These are phyloP conservation scores for Phytophthora hybrid DNA, from an alignment of 352 stramenopile genomes.

Conservation along the genomic window DNA sequence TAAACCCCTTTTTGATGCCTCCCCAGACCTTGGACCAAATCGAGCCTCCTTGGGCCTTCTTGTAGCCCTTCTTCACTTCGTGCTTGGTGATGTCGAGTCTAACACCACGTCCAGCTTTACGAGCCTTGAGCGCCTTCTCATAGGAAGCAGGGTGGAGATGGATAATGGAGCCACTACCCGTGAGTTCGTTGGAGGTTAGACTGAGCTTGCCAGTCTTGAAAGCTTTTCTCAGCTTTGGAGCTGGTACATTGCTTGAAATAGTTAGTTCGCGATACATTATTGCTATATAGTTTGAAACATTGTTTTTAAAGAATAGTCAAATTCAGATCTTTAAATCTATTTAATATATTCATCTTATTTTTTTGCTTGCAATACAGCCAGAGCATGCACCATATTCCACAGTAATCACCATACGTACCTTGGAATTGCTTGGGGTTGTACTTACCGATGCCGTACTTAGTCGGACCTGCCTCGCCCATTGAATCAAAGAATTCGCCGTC, in stretches of 20 bases:
- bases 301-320: too few species aligned
- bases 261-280: too few species aligned
- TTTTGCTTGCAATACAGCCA: too few species aligned
- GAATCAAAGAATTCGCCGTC: neutral
- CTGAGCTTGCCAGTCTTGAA: neutral
- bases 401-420: neutral
- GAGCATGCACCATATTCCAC: too few species aligned
- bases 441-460: neutral
- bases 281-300: too few species aligned
- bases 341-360: too few species aligned
- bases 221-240: neutral
- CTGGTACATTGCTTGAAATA: too few species aligned
- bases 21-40: slow-evolving; percentile 14
- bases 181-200: neutral
- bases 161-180: neutral
- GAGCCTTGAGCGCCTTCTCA: neutral
- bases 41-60: neutral
- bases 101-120: neutral
- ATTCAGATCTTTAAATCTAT: too few species aligned
- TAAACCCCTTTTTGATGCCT: slow-evolving; percentile 28
- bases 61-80: neutral
- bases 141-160: neutral
- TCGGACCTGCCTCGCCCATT: neutral
- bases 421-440: neutral
- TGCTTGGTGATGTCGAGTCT: neutral